phyloP scores from a whole-genome alignment of 2,329 filamentous ascomycete species.

The Malbranchea zuffiana region DNA sequence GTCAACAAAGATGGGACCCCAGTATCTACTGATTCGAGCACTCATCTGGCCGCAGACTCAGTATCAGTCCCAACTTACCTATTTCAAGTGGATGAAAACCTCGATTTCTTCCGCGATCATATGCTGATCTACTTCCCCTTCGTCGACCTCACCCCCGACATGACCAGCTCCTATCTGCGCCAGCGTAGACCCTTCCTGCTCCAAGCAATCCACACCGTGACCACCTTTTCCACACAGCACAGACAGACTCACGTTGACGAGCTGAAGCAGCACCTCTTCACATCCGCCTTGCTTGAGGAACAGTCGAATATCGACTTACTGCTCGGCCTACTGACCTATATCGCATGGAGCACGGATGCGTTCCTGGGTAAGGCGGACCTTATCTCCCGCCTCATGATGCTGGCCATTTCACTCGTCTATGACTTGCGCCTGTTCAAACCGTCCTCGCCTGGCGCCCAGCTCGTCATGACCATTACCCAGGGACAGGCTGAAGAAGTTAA shows the following conservation, averaged over 20 bases:
- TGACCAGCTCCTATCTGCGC: slow-evolving; percentile 24
- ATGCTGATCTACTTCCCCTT: slow-evolving; percentile 32
- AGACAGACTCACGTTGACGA: slow-evolving; percentile 21
- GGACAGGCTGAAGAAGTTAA: slow-evolving; percentile 17
- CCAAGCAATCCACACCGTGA: slow-evolving; percentile 28
- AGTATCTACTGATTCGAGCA: not conserved
- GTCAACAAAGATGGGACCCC: not conserved
- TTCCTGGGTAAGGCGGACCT: slow-evolving; percentile 24
- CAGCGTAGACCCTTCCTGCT: slow-evolving; percentile 26
- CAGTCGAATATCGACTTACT: slow-evolving; percentile 29
- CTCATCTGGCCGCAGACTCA: too few species aligned
- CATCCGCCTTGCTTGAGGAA: slow-evolving; percentile 21
- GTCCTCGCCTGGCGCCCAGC: slow-evolving; percentile 20
- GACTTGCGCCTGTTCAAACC: slow-evolving; percentile 29
- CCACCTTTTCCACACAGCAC: slow-evolving; percentile 22
- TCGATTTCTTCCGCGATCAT: slow-evolving; percentile 22
- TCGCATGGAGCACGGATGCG: slow-evolving; percentile 30
- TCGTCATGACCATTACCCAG: slow-evolving; percentile 25
- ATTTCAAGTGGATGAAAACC: slow-evolving; percentile 16
- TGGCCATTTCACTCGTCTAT: slow-evolving; percentile 29
- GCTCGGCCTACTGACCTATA: slow-evolving; percentile 28
- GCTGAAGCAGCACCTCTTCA: slow-evolving; percentile 24
- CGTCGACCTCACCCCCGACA: slow-evolving; percentile 20
- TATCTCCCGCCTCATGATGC: slow-evolving; percentile 29
- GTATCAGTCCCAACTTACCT: slow-evolving; percentile 10